phyloP scores from a whole-genome alignment of 2,329 filamentous ascomycete genomes.

The Fusarium nematophilum region DNA sequence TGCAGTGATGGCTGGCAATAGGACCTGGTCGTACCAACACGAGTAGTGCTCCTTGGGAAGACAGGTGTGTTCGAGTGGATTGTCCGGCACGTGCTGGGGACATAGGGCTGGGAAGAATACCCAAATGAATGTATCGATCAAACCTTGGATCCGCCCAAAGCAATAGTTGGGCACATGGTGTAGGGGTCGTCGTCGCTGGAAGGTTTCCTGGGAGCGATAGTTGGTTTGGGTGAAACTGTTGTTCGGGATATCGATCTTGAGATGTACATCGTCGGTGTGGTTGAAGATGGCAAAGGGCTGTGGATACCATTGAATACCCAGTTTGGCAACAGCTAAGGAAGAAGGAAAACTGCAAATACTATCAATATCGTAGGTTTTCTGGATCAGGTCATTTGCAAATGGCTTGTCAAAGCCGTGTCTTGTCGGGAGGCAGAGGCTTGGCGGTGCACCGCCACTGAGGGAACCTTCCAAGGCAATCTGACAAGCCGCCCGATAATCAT shows the following conservation, averaged over 20 bases:
- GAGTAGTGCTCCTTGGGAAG: too few species aligned
- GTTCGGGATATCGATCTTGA: background rate
- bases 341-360: constrained; percentile 9
- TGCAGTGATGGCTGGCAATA: background rate
- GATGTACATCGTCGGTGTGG: constrained; percentile 1
- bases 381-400: background rate
- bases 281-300: constrained; percentile 8
- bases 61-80: too few species aligned
- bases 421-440: constrained; percentile 1
- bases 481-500: constrained; percentile 1
- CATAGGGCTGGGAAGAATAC: constrained; percentile 1
- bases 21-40: background rate
- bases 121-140: background rate
- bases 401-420: background rate
- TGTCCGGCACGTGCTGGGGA: background rate
- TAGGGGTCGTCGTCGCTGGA: too few species aligned
- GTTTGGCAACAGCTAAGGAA: background rate
- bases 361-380: constrained; percentile 3
- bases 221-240: background rate
- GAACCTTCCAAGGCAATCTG: constrained; percentile 1
- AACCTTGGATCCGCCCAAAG: background rate
- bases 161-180: constrained; percentile 2
- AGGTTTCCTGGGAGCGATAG: too few species aligned
- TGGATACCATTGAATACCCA: constrained; percentile 3
- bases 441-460: background rate